Evolutionary conservation across 257 asterid species (phyloP).

Genomic region (Penstemon eatonii): DNA sequence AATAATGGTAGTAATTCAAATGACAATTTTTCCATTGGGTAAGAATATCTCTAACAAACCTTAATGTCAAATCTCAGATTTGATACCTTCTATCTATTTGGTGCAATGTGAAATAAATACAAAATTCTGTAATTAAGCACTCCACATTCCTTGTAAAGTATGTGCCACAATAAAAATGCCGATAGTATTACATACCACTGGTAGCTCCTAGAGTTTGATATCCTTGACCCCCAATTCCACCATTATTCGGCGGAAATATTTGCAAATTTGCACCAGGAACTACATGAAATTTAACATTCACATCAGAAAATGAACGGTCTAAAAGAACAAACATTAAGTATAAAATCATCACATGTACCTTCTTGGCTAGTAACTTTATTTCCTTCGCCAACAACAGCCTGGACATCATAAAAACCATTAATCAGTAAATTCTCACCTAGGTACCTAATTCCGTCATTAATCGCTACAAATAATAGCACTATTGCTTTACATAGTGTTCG

Average conservation of each 20-base stretch:
- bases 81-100: background rate
- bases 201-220: conserved; percentile 66
- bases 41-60: too few species aligned
- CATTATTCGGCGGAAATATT: conserved; percentile 72
- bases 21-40: too few species aligned
- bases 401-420: conserved; percentile 29
- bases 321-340: conserved; percentile 8
- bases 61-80: background rate
- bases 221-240: conserved; percentile 53
- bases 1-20: too few species aligned
- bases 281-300: conserved; percentile 30
- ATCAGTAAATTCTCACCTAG: background rate
- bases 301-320: conserved; percentile 5
- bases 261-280: conserved; percentile 83
- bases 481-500: background rate
- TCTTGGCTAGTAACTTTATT: conserved; percentile 44
- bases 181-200: conserved; percentile 44
- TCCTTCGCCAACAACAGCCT: conserved; percentile 84
- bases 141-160: conserved; percentile 13
- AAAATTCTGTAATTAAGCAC: conserved; percentile 23
- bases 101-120: background rate
- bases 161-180: background rate
- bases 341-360: conserved; percentile 44
- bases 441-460: background rate
- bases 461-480: background rate